phyloP scores from a whole-genome alignment of 176 grass and related monocot genomes.

The Bonia amplexicaulis region DNA sequence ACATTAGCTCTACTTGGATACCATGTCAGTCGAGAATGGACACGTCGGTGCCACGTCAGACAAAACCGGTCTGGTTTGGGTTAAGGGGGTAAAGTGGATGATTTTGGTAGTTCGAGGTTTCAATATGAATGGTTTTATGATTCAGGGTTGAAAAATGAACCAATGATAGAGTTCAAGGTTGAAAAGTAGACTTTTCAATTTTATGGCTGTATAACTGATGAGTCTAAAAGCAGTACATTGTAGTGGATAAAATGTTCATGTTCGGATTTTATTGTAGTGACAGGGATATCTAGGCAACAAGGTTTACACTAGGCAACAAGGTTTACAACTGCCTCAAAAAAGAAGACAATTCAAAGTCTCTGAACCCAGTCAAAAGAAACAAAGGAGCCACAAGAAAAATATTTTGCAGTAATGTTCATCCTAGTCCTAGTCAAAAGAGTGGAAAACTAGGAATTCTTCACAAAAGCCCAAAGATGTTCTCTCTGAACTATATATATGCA shows the following conservation, averaged over 20 bases:
- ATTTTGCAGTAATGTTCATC: neutral
- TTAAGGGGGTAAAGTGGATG: too few relatives aligned
- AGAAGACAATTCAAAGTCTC: conserved; percentile 38
- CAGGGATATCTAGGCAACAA: conserved; percentile 11
- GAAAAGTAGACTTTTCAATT: too few relatives aligned
- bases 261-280: conserved; percentile 5
- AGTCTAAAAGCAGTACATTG: conserved; percentile 7
- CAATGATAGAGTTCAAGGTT: too few relatives aligned
- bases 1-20: too few relatives aligned
- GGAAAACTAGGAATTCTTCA: conserved; percentile 32
- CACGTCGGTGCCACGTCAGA: too few relatives aligned
- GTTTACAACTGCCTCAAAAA: conserved; percentile 29
- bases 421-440: conserved; percentile 13
- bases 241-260: neutral
- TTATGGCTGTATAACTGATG: neutral
- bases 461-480: neutral
- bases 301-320: conserved; percentile 10
- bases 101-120: too few relatives aligned
- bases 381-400: conserved; percentile 24
- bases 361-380: conserved; percentile 23
- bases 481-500: neutral
- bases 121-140: too few relatives aligned
- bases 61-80: too few relatives aligned
- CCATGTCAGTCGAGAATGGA: too few relatives aligned
- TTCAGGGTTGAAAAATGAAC: too few relatives aligned